Evolutionary conservation across 176 grass and related monocot species (phyloP).

Genomic region (Eragrostis nindensis): DNA sequence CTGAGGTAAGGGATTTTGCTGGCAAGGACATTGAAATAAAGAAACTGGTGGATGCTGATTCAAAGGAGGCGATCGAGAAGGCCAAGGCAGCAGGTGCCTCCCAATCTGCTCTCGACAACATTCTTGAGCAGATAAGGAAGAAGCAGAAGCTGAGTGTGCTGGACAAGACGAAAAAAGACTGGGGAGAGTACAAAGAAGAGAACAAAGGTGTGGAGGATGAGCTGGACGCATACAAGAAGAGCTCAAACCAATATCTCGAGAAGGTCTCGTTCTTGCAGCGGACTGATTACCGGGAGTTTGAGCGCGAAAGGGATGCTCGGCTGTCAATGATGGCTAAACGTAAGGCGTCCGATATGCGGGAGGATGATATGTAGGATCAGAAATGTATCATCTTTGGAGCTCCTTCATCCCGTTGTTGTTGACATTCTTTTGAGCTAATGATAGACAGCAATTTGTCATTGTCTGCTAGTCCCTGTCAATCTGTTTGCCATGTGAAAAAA

Average conservation of each 20-base stretch:
- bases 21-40: conserved; percentile 91
- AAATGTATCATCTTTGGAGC: conserved; percentile 14
- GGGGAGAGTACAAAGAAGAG: conserved; percentile 96
- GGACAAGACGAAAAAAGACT: conserved; percentile 98
- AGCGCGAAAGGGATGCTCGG: conserved; percentile 86
- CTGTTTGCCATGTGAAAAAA: not conserved
- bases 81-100: conserved; percentile 52
- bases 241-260: conserved; percentile 93
- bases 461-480: not conserved
- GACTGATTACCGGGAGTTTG: conserved; percentile 86
- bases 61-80: conserved; percentile 91
- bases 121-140: conserved; percentile 97
- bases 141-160: conserved; percentile 96
- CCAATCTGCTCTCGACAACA: conserved; percentile 59
- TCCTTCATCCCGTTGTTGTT: not conserved
- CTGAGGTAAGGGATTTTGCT: conserved; percentile 88
- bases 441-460: conserved; percentile 13
- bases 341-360: conserved; percentile 48
- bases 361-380: conserved; percentile 59
- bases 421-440: conserved; percentile 18
- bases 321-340: conserved; percentile 78
- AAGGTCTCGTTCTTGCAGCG: conserved; percentile 92
- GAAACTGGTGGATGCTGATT: conserved; percentile 89
- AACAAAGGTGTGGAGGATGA: conserved; percentile 85
- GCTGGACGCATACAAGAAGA: conserved; percentile 94